phyloP scores from a whole-genome alignment of 371 early-diverging fungal species.

The Mortierella sp. region DNA sequence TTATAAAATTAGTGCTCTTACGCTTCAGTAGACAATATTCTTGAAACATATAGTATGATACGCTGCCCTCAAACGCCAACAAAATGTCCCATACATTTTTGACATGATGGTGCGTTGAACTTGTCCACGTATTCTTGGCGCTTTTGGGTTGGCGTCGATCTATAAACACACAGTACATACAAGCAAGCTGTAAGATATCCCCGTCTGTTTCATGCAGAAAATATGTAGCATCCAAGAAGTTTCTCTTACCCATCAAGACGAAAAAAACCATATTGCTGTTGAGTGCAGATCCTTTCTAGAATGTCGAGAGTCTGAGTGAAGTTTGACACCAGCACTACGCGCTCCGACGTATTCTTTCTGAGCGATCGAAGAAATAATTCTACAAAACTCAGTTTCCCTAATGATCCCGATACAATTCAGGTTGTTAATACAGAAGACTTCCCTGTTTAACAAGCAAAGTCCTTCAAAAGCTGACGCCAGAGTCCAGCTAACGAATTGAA shows the following conservation, averaged over 20 bases:
- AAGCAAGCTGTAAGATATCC: not conserved
- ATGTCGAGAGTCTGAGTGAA: slow-evolving; percentile 74
- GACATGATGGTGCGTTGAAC: slow-evolving; percentile 48
- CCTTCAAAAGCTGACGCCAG: no score
- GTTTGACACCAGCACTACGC: slow-evolving; percentile 79
- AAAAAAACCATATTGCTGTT: slow-evolving; percentile 53
- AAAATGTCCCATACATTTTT: slow-evolving; percentile 51
- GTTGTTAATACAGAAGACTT: not conserved
- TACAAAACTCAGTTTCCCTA: slow-evolving; percentile 62
- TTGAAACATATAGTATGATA: no score
- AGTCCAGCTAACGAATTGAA: not conserved
- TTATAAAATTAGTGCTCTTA: not conserved
- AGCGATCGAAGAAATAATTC: slow-evolving; percentile 51
- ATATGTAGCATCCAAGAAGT: no score
- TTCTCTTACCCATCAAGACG: slow-evolving; percentile 69
- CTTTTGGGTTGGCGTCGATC: slow-evolving; percentile 63
- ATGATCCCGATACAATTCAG: no score
- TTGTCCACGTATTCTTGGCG: slow-evolving; percentile 61
- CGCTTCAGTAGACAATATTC: no score
- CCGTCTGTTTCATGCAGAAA: not conserved
- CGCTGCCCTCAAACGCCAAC: no score
- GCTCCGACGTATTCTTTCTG: slow-evolving; percentile 56
- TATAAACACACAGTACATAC: slow-evolving; percentile 5
- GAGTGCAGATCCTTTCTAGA: slow-evolving; percentile 59
- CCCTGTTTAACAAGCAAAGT: no score